Base-by-base conservation (phyloP, 2,329 filamentous ascomycete species). In the Seiridium unicorne region DNA sequence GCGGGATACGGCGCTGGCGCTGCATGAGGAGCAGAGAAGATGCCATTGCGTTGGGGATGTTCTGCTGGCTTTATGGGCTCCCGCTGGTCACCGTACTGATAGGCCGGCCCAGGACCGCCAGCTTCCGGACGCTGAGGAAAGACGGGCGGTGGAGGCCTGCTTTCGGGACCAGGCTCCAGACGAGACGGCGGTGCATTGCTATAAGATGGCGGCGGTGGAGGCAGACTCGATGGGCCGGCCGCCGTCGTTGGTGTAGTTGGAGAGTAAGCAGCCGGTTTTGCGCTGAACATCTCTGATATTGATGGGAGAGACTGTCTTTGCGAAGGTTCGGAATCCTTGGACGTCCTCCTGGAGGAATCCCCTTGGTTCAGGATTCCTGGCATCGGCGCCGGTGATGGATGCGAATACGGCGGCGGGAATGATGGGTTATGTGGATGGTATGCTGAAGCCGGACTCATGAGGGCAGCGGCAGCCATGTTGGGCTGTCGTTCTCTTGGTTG, bases 1-100 rank as follows among this genome's bases (percentile, higher is more conserved):
- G 77, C 76, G 38, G 78, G 76, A 32, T 79, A 78, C 26, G 76
- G 66, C 8, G 71, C 71, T n/a, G 75, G 68, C 38, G 73, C 73
- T 42, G 74, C 73, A 3, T 72, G 70, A 36, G 73, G 71, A 55
- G 66, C 66, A 10, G 67, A 32, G 47, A 72, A 69, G 18, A 54
- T 64, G 35, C 57, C 60, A 38, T 61, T 67, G 4, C 68, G 60
- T 35, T 63, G 63, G 18, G 32, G 49, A 36, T 64, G 53, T n/a
- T 70, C 69, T 9, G 65, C 61, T 40, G 66, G 63, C 44, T 70
- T 72, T 2, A 60, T 36, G 26, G 65, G 58, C 26, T 73, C 70
- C 44, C 69, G 64, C 49, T 66, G 70, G 13, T 71, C 70, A 44
- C 65, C 53, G 46, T 62, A 72, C 2, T 68, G 61, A 61, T 70